Base-by-base conservation (phyloP, 345 rosid genomes). In the Rhodamnia argentea region DNA sequence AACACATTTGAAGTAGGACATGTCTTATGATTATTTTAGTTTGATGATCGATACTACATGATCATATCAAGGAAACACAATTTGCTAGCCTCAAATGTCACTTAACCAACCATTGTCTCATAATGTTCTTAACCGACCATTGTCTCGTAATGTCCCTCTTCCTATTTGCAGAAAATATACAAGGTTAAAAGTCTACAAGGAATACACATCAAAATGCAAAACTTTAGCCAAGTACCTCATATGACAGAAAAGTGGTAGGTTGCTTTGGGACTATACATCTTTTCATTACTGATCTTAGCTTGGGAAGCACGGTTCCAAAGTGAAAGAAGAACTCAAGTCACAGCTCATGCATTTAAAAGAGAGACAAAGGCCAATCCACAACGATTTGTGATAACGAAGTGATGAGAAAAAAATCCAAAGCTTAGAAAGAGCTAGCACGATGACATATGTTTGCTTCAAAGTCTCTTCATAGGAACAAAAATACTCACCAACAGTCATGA, bases 401-500 rank as follows among this genome's bases (percentile, higher is more conserved):
- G 47, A 37, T 2, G 7, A 70, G 13, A 37, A 37, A 70, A 70
- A 70, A 18, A 70, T 32, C 26, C 10, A 5, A 42, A 70, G 78
- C 47, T 70, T 18, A 70, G 44, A 23, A 13, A 32, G 47, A 42
- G 52, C 55, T 24, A 59, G 2, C 50, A 26, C 26, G 40, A n/a
- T 1, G 12, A 60, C n/a, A 50, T 56, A 54, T 0, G 22, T 84
- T 59, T 84, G 44, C 58, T n/a, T 54, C 56, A 53, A 51, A 54
- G 37, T n/a, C 59, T 64, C 37, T 27, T 40, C 50, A 27, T 7
- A 70, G 70, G 82, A 84, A 60, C 12, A 82, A 83, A 91, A 88
- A 85, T 52, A 89, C 95, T 90, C 90, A 96, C 99, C 99, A 84
- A 97, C 87, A 84, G 95, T 93, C 94, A 92, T 85, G 14, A 97